Evolutionary conservation across 371 early-diverging fungal genomes (phyloP).

Genomic region (Mortierella sp.): DNA sequence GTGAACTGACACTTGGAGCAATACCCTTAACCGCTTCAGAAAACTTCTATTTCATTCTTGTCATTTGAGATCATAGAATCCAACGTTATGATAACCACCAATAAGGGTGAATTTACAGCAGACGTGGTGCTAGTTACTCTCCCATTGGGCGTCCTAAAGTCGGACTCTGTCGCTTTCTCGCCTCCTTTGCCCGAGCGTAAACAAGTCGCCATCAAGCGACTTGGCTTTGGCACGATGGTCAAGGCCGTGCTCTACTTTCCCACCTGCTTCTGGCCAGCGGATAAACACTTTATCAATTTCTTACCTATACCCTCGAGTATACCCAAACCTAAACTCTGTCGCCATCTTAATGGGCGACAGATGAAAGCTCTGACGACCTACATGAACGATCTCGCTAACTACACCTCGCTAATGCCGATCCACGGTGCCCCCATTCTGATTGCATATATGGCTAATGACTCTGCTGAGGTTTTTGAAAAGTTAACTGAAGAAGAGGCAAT

Average conservation of each 20-base stretch:
- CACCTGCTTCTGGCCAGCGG: conserved; percentile 52
- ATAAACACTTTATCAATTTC: conserved; percentile 54
- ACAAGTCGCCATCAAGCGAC: conserved; percentile 44
- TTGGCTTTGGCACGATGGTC: conserved; percentile 57
- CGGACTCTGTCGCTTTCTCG: conserved; percentile 39
- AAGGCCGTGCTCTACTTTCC: conserved; percentile 46
- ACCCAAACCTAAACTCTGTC: conserved; percentile 44
- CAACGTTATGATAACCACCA: conserved; percentile 42
- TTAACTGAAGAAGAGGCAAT: conserved; percentile 43
- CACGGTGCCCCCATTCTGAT: conserved; percentile 46
- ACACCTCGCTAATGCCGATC: conserved; percentile 56
- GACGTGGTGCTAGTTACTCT: conserved; percentile 56
- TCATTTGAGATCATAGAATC: conserved; percentile 34
- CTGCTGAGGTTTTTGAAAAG: conserved; percentile 45
- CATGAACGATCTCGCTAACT: conserved; percentile 54
- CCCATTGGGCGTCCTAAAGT: conserved; percentile 56
- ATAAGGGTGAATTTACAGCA: conserved; percentile 39
- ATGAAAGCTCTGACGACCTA: conserved; percentile 39
- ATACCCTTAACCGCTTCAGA: conserved; percentile 44
- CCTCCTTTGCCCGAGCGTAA: conserved; percentile 51
- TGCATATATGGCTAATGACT: conserved; percentile 48
- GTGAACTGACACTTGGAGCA: conserved; percentile 40
- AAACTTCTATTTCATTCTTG: conserved; percentile 11
- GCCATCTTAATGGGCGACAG: conserved; percentile 49
- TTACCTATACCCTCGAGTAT: conserved; percentile 48